phyloP scores from a whole-genome alignment of 2,329 filamentous ascomycete genomes.

The Bipolaris gigantea region DNA sequence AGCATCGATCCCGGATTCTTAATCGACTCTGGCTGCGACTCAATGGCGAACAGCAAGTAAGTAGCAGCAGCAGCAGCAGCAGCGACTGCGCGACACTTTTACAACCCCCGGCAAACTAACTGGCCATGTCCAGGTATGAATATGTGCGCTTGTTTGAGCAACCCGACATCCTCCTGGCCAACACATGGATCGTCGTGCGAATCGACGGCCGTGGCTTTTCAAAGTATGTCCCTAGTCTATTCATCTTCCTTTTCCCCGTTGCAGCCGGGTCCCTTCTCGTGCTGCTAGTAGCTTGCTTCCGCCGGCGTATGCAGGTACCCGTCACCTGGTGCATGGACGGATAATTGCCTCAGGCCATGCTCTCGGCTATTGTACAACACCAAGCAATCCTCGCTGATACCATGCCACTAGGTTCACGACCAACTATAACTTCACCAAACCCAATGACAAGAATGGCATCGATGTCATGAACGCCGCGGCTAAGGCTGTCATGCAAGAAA shows the following conservation, averaged over 20 bases:
- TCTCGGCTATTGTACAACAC: slow-evolving; percentile 5
- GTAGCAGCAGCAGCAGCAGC: slow-evolving; percentile 17
- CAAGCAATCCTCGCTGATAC: slow-evolving; percentile 9
- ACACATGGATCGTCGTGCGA: slow-evolving; percentile 94
- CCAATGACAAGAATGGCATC: slow-evolving; percentile 84
- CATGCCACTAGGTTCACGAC: slow-evolving; percentile 66
- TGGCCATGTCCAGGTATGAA: slow-evolving; percentile 68
- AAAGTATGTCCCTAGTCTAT: slow-evolving; percentile 60
- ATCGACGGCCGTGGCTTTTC: slow-evolving; percentile 95
- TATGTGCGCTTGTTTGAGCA: slow-evolving; percentile 93
- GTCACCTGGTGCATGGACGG: slow-evolving; percentile 14
- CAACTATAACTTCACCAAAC: slow-evolving; percentile 85
- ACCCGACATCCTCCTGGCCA: slow-evolving; percentile 75
- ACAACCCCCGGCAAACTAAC: slow-evolving; percentile 5
- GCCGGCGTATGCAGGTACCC: slow-evolving; percentile 23
- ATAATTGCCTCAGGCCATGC: slow-evolving; percentile 6
- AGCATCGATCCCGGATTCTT: slow-evolving; percentile 4
- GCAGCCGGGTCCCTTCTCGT: background rate
- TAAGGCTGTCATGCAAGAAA: slow-evolving; percentile 76
- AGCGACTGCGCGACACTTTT: background rate
- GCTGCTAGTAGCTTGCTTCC: slow-evolving; percentile 4
- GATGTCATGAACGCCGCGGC: slow-evolving; percentile 95
- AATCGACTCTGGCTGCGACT: background rate
- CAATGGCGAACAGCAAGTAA: slow-evolving; percentile 35
- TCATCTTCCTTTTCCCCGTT: slow-evolving; percentile 9